phyloP scores from a whole-genome alignment of 2,329 filamentous ascomycete genomes.

The Sclerotinia minor region DNA sequence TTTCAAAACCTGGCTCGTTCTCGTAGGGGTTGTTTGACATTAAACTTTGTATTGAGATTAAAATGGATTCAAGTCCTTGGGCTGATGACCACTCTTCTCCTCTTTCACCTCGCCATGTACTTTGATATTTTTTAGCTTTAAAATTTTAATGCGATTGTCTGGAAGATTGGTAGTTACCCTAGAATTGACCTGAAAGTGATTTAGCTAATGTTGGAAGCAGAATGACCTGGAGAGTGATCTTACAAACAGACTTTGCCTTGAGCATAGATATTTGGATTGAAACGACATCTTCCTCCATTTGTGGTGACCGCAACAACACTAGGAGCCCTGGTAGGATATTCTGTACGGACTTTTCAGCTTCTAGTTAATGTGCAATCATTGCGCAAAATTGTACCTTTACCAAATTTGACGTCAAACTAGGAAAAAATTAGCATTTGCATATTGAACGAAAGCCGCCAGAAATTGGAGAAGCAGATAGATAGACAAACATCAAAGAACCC shows the following conservation, averaged over 20 bases:
- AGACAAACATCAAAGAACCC: conserved; percentile 85
- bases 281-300: conserved; percentile 82
- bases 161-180: conserved; percentile 55
- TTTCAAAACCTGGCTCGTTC: conserved; percentile 93
- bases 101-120: conserved; percentile 87
- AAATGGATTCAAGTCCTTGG: conserved; percentile 88
- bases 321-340: conserved; percentile 75
- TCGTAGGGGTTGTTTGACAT: conserved; percentile 94
- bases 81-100: conserved; percentile 97
- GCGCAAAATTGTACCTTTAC: conserved; percentile 58
- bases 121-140: conserved; percentile 43
- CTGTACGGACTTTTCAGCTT: conserved; percentile 46
- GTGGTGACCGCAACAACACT: conserved; percentile 73
- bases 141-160: neutral
- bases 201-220: conserved; percentile 29
- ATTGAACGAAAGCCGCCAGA: neutral
- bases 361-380: conserved; percentile 19
- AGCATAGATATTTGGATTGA: conserved; percentile 96
- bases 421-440: conserved; percentile 37
- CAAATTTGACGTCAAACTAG: conserved; percentile 76
- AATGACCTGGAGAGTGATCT: conserved; percentile 43
- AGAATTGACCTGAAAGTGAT: conserved; percentile 71
- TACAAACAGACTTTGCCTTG: conserved; percentile 89
- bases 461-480: neutral
- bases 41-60: conserved; percentile 93